Conservation (phyloP, 495 filamentous ascomycete species). For the Penicillium pancosmium region DNA sequence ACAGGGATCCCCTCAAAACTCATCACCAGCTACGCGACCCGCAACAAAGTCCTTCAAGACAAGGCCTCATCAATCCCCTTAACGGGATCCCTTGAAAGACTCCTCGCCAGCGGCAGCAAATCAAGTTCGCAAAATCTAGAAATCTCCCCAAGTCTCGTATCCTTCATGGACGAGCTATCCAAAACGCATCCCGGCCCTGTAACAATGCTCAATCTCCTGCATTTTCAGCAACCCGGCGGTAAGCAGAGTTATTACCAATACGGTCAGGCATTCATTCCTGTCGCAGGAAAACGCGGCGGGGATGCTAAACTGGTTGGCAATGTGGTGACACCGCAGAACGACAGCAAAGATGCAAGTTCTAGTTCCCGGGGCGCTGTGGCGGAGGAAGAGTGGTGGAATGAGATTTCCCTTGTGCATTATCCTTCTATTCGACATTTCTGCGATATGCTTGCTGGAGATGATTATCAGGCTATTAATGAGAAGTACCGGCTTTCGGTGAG, state of each 20-base stretch:
- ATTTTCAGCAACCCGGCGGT: slow-evolving; percentile 54
- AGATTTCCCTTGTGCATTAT: slow-evolving; percentile 68
- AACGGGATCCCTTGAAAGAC: slow-evolving; percentile 39
- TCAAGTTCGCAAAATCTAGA: slow-evolving; percentile 56
- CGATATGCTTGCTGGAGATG: slow-evolving; percentile 62
- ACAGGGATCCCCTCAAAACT: slow-evolving; percentile 59
- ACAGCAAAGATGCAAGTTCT: slow-evolving; percentile 19
- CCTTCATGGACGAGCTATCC: slow-evolving; percentile 47
- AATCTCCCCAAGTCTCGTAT: slow-evolving; percentile 49
- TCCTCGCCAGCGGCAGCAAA: slow-evolving; percentile 31
- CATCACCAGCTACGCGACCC: slow-evolving; percentile 44
- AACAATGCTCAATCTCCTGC: slow-evolving; percentile 70
- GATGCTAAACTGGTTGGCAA: slow-evolving; percentile 65
- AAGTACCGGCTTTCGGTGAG: slow-evolving; percentile 53
- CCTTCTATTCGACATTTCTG: slow-evolving; percentile 64
- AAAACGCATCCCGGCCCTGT: slow-evolving; percentile 49
- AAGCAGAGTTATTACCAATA: slow-evolving; percentile 61
- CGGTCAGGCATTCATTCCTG: slow-evolving; percentile 57
- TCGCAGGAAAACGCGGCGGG: slow-evolving; percentile 58
- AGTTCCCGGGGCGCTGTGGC: not conserved
- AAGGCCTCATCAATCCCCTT: slow-evolving; percentile 37
- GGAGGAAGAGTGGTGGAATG: slow-evolving; percentile 50
- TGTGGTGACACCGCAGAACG: slow-evolving; percentile 42
- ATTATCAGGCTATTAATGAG: slow-evolving; percentile 67
- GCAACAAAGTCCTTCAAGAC: slow-evolving; percentile 51